Conservation (phyloP, 179 eudicot genomes). For the Sideroxylon spinosum region DNA sequence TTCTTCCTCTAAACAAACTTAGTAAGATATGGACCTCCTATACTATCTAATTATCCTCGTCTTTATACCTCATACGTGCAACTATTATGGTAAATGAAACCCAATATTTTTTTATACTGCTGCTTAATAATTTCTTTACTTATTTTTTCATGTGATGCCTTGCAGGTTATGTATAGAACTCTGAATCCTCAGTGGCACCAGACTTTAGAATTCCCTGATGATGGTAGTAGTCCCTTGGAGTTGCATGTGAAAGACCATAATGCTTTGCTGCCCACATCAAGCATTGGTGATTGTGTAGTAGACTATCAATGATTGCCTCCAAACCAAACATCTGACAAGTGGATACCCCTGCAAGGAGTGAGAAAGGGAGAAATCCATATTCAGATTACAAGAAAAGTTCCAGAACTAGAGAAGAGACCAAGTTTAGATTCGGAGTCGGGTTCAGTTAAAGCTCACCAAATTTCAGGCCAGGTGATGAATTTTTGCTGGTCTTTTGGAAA, state of each 20-base stretch:
- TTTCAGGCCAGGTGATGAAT: conserved; percentile 55
- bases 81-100: too few species aligned
- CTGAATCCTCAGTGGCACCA: conserved; percentile 83
- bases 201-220: conserved; percentile 76
- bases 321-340: conserved; percentile 68
- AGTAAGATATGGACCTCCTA: too few species aligned
- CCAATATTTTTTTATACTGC: not conserved
- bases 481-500: not conserved
- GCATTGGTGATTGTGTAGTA: conserved; percentile 81
- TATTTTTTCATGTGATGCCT: not conserved
- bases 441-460: conserved; percentile 49
- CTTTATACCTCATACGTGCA: too few species aligned
- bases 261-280: conserved; percentile 64
- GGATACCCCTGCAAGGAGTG: conserved; percentile 98
- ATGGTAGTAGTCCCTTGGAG: conserved; percentile 57
- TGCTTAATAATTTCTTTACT: not conserved
- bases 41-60: too few species aligned
- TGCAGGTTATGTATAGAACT: conserved; percentile 72
- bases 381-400: conserved; percentile 68
- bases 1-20: too few species aligned
- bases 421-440: conserved; percentile 52
- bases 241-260: conserved; percentile 86
- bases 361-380: conserved; percentile 87
- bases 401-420: conserved; percentile 49
- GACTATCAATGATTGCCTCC: conserved; percentile 82